These are phyloP conservation scores for Yamadazyma sp. DNA, from an alignment of 1,139 yeast genomes.

Conservation along the genomic window DNA sequence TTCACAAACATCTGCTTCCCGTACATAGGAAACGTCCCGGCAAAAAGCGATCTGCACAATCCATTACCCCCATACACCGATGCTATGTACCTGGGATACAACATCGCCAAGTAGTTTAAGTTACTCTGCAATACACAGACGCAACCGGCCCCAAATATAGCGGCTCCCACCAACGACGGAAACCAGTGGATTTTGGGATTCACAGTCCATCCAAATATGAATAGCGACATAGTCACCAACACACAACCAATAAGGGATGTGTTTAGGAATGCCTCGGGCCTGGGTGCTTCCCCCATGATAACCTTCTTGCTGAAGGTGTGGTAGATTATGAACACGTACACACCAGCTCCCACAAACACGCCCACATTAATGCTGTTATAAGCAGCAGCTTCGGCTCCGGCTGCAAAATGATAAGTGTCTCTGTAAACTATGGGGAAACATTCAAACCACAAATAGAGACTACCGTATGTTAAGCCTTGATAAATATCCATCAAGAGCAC, in stretches of 20 bases:
- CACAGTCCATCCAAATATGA: conserved; percentile 35
- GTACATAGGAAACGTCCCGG: conserved; percentile 32
- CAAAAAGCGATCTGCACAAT: conserved; percentile 26
- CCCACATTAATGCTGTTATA: conserved; percentile 24
- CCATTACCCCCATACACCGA: conserved; percentile 34
- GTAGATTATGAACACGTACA: conserved; percentile 22
- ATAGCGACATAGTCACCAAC: conserved; percentile 29
- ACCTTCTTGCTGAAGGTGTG: conserved; percentile 25
- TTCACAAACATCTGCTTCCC: conserved; percentile 47
- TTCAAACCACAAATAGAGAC: conserved; percentile 32
- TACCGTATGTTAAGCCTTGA: conserved; percentile 31
- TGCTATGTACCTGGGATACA: no score
- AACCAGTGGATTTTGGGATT: conserved; percentile 31
- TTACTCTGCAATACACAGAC: conserved; percentile 32
- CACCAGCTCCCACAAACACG: conserved; percentile 19
- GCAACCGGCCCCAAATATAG: conserved; percentile 26
- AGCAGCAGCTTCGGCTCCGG: conserved; percentile 27
- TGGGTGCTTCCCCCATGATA: conserved; percentile 35
- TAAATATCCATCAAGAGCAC: conserved; percentile 31
- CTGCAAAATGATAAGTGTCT: conserved; percentile 22
- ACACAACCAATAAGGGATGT: conserved; percentile 38
- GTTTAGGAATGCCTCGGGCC: conserved; percentile 63
- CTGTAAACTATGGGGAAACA: conserved; percentile 31
- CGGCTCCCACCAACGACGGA: conserved; percentile 31
- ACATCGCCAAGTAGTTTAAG: conserved; percentile 57